Evolutionary conservation across 1,284 basidiomycete genomes (phyloP), one percentile per base, ranked within the genome.

Genomic region (Rhodotorula sp.): DNA sequence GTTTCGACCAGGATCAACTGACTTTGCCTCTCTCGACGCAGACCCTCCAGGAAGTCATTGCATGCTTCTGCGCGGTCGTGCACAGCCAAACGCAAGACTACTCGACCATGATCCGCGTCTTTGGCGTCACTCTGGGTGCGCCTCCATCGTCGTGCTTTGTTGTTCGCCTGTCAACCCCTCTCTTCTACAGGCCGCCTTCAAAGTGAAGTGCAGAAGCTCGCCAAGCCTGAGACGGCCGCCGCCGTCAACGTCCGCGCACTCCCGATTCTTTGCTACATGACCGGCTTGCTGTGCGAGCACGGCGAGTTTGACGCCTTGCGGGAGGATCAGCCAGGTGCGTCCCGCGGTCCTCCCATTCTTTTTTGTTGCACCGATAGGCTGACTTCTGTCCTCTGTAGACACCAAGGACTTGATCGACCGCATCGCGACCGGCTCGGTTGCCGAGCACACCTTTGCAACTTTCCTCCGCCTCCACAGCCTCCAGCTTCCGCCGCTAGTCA

Each of bases 41-140:
- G 88, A 87, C 89, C 36, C 80, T 96, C 47, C 91, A 94, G 81
- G 94, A 96, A 80, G 87, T 88, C 13, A 89, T 99, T 19, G 91
- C 91, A 0, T 97, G 94, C 76, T 89, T 94, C 81, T 95, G 94
- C 79, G 85, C 87, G 0, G 89, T 91, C 4, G 89, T 95, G 1
- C 87, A 88, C 61, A 82, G 90, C 76, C 84, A 98, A 39, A 98
- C 96, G 0, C 89, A 91, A 74, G 91, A 96, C 76, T 95, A 89
- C 76, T 81, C 81, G 20, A 85, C 88, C 32, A 83, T 97, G 22
- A 85, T 92, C 29, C 88, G 87, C 47, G 84, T 96, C 6, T 79
- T 96, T 73, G 88, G n/a, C 30, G 64, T 47, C 36, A 66, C 55
- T 22, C 36, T 67, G 19, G 34, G 72, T 72, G 22, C 48, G 72